Conservation (phyloP, 2,329 filamentous ascomycete species). For the Xylaria multiplex region DNA sequence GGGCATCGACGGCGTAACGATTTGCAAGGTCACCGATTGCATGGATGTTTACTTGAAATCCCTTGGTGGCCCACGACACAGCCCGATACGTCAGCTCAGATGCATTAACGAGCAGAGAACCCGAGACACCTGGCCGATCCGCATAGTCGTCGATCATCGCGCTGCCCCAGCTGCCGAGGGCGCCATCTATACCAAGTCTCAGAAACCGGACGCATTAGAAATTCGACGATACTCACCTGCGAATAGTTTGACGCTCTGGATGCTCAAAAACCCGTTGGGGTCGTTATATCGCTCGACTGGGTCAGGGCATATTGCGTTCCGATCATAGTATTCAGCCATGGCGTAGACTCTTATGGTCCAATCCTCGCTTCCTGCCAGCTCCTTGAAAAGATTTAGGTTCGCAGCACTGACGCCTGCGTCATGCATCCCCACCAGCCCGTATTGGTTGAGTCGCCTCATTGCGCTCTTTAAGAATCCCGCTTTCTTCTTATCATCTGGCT, state of each 20-base stretch:
- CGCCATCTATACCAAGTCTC: slow-evolving; percentile 64
- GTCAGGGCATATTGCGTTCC: slow-evolving; percentile 71
- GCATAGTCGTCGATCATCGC: slow-evolving; percentile 76
- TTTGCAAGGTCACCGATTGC: slow-evolving; percentile 78
- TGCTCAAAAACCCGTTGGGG: slow-evolving; percentile 61
- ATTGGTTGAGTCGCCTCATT: slow-evolving; percentile 69
- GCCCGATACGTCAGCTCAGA: slow-evolving; percentile 65
- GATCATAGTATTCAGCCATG: slow-evolving; percentile 73
- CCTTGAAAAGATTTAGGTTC: slow-evolving; percentile 64
- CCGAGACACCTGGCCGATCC: slow-evolving; percentile 69
- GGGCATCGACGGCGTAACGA: slow-evolving; percentile 70
- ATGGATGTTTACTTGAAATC: slow-evolving; percentile 77
- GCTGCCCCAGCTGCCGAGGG: slow-evolving; percentile 76
- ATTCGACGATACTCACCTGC: slow-evolving; percentile 58
- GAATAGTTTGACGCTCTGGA: slow-evolving; percentile 75
- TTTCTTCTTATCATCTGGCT: slow-evolving; percentile 63
- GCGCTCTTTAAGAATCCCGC: slow-evolving; percentile 66
- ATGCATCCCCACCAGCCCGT: slow-evolving; percentile 75
- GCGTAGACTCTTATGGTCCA: slow-evolving; percentile 73
- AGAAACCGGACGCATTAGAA: slow-evolving; percentile 26
- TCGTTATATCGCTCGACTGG: slow-evolving; percentile 57
- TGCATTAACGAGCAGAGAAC: slow-evolving; percentile 74
- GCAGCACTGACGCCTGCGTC: slow-evolving; percentile 70
- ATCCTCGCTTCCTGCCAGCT: slow-evolving; percentile 60
- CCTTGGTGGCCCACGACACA: slow-evolving; percentile 66